Base-by-base conservation (phyloP, 805 yeast genomes). In the Ogataea dorogensis region DNA sequence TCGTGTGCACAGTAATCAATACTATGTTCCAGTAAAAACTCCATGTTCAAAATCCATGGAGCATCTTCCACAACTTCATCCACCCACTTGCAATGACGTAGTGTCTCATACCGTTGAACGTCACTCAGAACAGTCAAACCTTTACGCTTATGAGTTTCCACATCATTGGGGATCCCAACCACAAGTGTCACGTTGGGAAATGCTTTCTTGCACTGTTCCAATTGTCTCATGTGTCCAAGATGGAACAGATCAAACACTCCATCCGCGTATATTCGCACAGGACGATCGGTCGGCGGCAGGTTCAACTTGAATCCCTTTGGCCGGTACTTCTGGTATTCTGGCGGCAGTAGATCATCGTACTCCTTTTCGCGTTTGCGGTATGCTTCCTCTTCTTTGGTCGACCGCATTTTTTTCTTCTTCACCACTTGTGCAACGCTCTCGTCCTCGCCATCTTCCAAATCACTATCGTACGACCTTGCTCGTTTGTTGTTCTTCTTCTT, bases 1-100 rank as follows among this genome's bases (percentile, higher is more conserved):
- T 93, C 98, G 62, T 93, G 98, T 2, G 98, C 98, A 43, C 91
- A 96, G 54, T 87, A 93, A 61, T 93, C 98, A 49, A 93, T 87
- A 36, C 79, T 68, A 63, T 93, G 96, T 50, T 82, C 63, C 31
- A 67, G 67, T 47, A 93, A 63, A 52, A 93, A 93, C 28, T 82
- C 87, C 36, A 87, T 77, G 2, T 88, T 83, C 17, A 93, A 88
- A 50, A 84, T 76, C 98, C 98, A 93, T 10, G 98, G 98, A 2
- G 97, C 96, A 59, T 86, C 70, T 18, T 91, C 88, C 36, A 93
- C 71, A 18, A 93, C 98, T 60, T 93, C 98, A 59, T 93, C 98
- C 16, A 93, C 98, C 98, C 98, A 93, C 52, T 71, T 79, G 62
- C 98, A 93, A 63, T 93, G 98, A 42, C 75, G 74, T 43, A 93